Percentiles rank a stretch among this genome's conserved stretches.
Evolutionary conservation across 108 stramenopile species (phyloP).

Genomic region (Nitzschia inconspicua): DNA sequence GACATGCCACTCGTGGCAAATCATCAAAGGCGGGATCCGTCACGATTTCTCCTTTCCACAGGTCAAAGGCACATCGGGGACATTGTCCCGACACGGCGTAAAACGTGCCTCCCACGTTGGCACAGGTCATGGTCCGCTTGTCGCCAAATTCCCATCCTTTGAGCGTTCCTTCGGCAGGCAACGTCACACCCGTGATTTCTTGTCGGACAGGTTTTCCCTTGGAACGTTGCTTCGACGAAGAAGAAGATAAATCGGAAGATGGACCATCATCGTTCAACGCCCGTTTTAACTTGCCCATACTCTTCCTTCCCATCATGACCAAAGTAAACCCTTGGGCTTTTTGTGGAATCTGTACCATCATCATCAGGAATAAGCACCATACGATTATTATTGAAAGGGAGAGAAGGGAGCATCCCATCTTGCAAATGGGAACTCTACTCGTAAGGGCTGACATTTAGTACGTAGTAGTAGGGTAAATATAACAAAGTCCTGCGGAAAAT

Average conservation of each 20-base stretch:
- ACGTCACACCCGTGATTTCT: slow-evolving; percentile 83
- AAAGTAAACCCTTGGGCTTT: no score
- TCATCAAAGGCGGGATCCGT: slow-evolving; percentile 61
- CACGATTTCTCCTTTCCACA: slow-evolving; percentile 68
- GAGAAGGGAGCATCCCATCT: no score
- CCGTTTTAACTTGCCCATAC: slow-evolving; percentile 54
- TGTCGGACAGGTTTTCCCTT: slow-evolving; percentile 74
- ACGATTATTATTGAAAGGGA: no score
- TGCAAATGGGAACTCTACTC: no score
- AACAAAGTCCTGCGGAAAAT: no score
- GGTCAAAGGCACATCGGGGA: slow-evolving; percentile 79
- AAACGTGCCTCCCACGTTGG: slow-evolving; percentile 66
- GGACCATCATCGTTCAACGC: slow-evolving; percentile 12
- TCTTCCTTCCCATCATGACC: slow-evolving; percentile 58
- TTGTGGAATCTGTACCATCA: no score
- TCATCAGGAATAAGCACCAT: no score
- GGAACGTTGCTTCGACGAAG: slow-evolving; percentile 41
- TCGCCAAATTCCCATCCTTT: slow-evolving; percentile 87
- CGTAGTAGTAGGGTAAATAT: no score
- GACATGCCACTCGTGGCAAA: slow-evolving; percentile 70
- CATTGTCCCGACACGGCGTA: slow-evolving; percentile 65
- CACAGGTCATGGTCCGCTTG: slow-evolving; percentile 58
- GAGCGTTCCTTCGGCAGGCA: slow-evolving; percentile 61
- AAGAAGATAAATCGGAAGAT: slow-evolving; percentile 1
- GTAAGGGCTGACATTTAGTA: no score